Evolutionary conservation across 345 rosid genomes (phyloP).

Genomic region (Pistacia atlantica): DNA sequence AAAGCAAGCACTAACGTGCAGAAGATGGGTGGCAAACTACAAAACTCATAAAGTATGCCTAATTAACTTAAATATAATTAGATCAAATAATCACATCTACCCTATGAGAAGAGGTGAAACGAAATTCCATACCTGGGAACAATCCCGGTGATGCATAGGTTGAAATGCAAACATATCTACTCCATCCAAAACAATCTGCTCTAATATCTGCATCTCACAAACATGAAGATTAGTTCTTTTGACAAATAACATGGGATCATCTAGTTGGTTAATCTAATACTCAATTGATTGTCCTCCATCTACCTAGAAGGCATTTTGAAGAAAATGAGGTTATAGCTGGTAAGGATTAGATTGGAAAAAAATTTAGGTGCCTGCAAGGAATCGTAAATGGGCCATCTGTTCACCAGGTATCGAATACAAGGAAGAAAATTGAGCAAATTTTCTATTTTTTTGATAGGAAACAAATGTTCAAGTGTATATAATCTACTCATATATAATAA

Average conservation of each 20-base stretch:
- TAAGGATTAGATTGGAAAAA: neutral
- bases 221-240: slow-evolving; percentile 21
- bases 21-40: too few species aligned
- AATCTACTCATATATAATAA: too few species aligned
- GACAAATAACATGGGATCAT: neutral
- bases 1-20: too few species aligned
- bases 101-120: neutral
- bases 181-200: slow-evolving; percentile 64
- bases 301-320: neutral
- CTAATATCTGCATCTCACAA: slow-evolving; percentile 51
- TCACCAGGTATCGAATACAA: neutral
- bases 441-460: too few species aligned
- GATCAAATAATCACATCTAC: too few species aligned
- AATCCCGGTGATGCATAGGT: slow-evolving; percentile 86
- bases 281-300: neutral
- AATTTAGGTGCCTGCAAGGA: neutral
- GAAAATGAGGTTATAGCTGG: slow-evolving; percentile 4
- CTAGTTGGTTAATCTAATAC: neutral
- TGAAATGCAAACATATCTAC: slow-evolving; percentile 71
- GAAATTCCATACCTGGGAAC: slow-evolving; percentile 71
- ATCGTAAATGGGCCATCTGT: neutral
- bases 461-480: too few species aligned
- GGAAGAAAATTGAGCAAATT: neutral
- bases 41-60: too few species aligned
- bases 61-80: too few species aligned